Evolutionary conservation across 1,139 yeast genomes (phyloP).

Genomic region (Saccharomyces pastorianus): DNA sequence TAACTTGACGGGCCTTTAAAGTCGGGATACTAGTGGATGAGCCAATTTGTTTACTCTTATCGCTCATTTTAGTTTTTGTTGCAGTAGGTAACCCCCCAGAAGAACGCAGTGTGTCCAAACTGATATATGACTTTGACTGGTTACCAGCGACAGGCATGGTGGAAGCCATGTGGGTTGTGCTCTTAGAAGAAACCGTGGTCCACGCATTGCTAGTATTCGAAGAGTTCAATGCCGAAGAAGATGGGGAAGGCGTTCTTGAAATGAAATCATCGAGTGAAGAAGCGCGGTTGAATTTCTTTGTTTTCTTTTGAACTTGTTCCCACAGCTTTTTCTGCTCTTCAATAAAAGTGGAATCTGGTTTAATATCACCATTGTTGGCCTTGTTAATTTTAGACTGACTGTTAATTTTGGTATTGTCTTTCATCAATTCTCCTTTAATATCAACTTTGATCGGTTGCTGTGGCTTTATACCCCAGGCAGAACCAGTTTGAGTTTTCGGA

Average conservation of each 20-base stretch:
- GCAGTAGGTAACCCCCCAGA: slow-evolving; percentile 14
- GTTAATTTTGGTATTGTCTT: neutral
- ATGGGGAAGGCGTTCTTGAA: neutral
- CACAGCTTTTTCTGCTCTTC: slow-evolving; percentile 6
- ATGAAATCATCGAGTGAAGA: neutral
- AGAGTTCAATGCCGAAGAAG: neutral
- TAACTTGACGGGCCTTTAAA: slow-evolving; percentile 1
- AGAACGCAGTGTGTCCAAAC: slow-evolving; percentile 22
- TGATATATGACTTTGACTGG: slow-evolving; percentile 15
- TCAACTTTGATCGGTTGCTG: neutral
- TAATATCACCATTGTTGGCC: neutral
- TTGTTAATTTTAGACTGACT: neutral
- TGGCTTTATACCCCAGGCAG: neutral
- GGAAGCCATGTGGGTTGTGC: slow-evolving; percentile 5
- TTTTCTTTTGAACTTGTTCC: slow-evolving; percentile 5
- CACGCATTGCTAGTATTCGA: slow-evolving; percentile 15
- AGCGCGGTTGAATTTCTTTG: neutral
- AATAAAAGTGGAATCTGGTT: slow-evolving; percentile 2
- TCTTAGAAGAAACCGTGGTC: slow-evolving; percentile 25
- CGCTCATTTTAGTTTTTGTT: slow-evolving; percentile 2
- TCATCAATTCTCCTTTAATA: neutral
- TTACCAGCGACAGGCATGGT: neutral
- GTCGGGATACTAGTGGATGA: slow-evolving; percentile 26
- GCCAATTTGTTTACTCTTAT: slow-evolving; percentile 20
- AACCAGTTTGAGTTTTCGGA: neutral